A percentile compares a stretch with the other conserved stretches of the same genome.
phyloP scores from a whole-genome alignment of 2,329 filamentous ascomycete species.

The Coleophoma cylindrospora region DNA sequence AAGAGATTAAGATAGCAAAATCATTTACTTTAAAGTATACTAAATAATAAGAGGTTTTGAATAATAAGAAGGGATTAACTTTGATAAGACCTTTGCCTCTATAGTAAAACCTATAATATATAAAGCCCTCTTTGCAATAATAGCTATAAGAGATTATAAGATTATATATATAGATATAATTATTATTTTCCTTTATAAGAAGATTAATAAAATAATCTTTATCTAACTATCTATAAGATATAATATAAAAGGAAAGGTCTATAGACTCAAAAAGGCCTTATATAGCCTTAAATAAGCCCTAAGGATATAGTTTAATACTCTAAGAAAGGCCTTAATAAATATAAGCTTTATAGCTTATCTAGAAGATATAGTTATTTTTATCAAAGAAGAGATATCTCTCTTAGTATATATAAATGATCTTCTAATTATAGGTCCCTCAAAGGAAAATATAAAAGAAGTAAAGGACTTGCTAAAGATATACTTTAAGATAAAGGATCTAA shows the following conservation, averaged over 20 bases:
- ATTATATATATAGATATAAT: not conserved
- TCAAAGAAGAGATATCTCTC: not conserved
- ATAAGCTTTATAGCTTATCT: not conserved
- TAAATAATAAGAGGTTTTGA: not conserved
- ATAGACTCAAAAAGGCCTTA: not conserved
- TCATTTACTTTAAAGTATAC: not conserved
- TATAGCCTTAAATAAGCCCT: not conserved
- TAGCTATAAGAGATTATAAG: not conserved
- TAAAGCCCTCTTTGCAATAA: not conserved
- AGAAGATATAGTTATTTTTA: not conserved
- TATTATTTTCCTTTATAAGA: not conserved
- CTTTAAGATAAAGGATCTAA: not conserved
- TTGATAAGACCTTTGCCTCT: not conserved
- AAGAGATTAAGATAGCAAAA: not conserved
- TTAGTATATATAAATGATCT: not conserved
- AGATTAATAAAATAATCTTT: not conserved
- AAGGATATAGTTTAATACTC: not conserved
- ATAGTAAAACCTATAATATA: not conserved
- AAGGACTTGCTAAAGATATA: not conserved
- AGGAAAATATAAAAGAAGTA: not conserved
- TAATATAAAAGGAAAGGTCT: not conserved
- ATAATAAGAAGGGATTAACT: not conserved
- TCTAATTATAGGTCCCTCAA: not conserved
- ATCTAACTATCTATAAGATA: not conserved
- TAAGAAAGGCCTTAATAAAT: too few relatives aligned